phyloP scores from a whole-genome alignment of 164 flowering plant genomes.

The Umbilicus rupestris region DNA sequence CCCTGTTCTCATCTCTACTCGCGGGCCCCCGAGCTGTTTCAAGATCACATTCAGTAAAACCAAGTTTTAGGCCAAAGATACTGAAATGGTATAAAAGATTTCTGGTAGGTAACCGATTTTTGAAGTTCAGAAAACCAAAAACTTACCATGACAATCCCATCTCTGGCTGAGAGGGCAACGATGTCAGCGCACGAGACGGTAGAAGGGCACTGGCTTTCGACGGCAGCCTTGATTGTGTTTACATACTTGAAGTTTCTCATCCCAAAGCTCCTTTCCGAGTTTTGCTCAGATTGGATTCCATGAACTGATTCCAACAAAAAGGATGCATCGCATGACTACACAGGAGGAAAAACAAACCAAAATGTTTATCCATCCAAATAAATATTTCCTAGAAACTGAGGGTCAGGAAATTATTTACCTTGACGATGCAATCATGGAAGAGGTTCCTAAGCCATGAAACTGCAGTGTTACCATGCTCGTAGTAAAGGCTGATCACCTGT shows the following conservation, averaged over 20 bases:
- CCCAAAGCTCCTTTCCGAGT: conserved; percentile 59
- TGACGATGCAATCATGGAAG: conserved; percentile 10
- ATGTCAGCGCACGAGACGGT: conserved; percentile 91
- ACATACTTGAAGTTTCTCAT: conserved; percentile 81
- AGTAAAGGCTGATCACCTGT: conserved; percentile 1
- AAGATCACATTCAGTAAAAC: background rate
- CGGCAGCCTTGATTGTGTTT: conserved; percentile 52
- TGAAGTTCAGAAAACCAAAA: background rate
- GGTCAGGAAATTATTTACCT: background rate
- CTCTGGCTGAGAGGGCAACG: conserved; percentile 78
- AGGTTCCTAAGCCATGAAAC: conserved; percentile 9
- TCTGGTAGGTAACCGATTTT: background rate
- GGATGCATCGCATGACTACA: conserved; percentile 85
- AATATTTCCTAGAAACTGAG: background rate
- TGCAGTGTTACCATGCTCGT: conserved; percentile 9
- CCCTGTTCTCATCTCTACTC: conserved; percentile 61
- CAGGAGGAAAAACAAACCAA: background rate
- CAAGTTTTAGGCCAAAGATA: too few relatives aligned
- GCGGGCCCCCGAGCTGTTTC: conserved; percentile 67
- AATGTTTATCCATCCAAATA: background rate
- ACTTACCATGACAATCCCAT: conserved; percentile 52
- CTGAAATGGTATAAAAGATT: too few relatives aligned
- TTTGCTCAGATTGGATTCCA: conserved; percentile 44
- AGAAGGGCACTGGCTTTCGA: conserved; percentile 62
- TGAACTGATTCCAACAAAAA: conserved; percentile 35